Base-by-base conservation (phyloP, 345 rosid genomes). In the Boechera retrofracta region DNA sequence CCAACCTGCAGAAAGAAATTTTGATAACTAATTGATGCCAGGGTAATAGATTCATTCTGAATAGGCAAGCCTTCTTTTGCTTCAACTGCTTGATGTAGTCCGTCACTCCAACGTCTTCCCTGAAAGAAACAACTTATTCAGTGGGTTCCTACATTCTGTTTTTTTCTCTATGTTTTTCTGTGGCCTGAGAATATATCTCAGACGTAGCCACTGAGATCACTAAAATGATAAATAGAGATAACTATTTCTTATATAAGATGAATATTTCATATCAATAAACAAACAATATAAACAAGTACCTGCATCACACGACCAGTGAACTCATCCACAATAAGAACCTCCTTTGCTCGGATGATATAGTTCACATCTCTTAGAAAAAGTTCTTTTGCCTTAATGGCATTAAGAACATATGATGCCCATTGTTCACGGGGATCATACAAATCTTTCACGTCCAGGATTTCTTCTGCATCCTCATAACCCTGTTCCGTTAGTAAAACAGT, bases 91-190 rank as follows among this genome's bases (percentile, higher is more conserved):
- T 94, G 98, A 81, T 94, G 98, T 83, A 94, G 95, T 71, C 98
- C 98, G 81, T 94, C 98, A 82, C 98, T 94, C 98, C 98, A 94
- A 78, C 98, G 86, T 71, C 98, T 87, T 36, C 98, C 98, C 98
- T 94, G 75, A 67, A 54, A 49, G 51, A 72, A 64, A 77, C 36
- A 18, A 72, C 13, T 58, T 62, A 60, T 31, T 72, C 69, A 55
- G 39, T 56, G 69, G 67, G n/a, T 32, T 36, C 33, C 65, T 35
- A 52, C 49, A 21, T 44, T 66, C 54, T 57, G 21, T 55, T 61
- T 45, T 18, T 42, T 38, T 59, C 10, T 12, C 7, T 52, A 3
- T 64, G 56, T 5, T 18, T 7, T 42, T 38, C 41, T 2, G 70
- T 26, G 18, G 42, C 54, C 55, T 63, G 12, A 39, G 6, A 54